Base-by-base conservation (phyloP, 1,139 yeast genomes). In the Suhomyces chickasaworum region DNA sequence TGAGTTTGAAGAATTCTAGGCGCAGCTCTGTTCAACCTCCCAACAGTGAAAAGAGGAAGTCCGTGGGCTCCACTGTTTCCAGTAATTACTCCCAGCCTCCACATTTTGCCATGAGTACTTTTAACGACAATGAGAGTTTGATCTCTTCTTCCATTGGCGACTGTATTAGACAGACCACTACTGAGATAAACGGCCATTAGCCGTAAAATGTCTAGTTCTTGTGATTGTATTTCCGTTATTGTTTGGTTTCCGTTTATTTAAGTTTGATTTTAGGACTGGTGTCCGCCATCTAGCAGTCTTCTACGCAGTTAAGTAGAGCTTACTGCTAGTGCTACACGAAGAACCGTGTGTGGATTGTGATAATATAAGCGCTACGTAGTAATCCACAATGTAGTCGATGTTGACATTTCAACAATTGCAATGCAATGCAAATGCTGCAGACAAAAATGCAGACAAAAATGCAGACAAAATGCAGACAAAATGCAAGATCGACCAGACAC, bases 71-170 rank as follows among this genome's bases (percentile, higher is more conserved):
- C 20, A 42, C 54, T 12, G 25, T 21, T 7, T 46, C 52, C 18
- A 43, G 48, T 32, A 40, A 16, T 30, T 39, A 39, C 37, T 45
- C 44, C 15, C 45, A 38, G 13, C 46, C 48, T 30, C 45, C 42
- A 8, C 44, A 31, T 21, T 42, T 44, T 27, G 42, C 39, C 42
- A 38, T 42, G 42, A 39, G 20, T 40, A 41, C 43, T 15, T 35
- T 48, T 33, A 47, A 42, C 37, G 53, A 51, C 42, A 47, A 45
- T 18, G 77, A 71, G 47, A 71, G 75, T 53, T 64, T 73, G 39
- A 63, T 73, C 18, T 68, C 73, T 27, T 59, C 68, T 18, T 66
- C 75, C 4, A 65, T 72, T 37, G 77, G 73, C 33, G 77, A 73
- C 47, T 71, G 75, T 51, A 59, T 73, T 45, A 64, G 75, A 53